Conservation (phyloP, 345 rosid species). For the Eucalyptus erythrocorys region DNA sequence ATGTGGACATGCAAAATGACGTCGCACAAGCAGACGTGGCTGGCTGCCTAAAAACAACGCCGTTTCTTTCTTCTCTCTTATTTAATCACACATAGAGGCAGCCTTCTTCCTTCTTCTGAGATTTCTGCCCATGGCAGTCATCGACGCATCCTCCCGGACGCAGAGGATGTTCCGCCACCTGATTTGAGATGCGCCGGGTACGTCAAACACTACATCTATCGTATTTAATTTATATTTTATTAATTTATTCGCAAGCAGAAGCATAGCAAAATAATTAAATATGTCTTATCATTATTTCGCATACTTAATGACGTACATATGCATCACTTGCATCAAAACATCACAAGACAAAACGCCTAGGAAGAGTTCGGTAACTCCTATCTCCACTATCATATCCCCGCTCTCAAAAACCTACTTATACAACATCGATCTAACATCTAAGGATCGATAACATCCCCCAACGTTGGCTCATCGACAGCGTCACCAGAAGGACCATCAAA, state of each 20-base stretch:
- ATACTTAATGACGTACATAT: background rate
- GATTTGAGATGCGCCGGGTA: background rate
- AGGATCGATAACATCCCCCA: too few species aligned
- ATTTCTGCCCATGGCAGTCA: background rate
- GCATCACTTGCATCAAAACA: background rate
- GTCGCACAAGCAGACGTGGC: background rate
- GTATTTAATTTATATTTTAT: background rate
- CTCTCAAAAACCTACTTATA: background rate
- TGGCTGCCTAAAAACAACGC: background rate
- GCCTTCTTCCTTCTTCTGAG: background rate
- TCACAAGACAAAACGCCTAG: background rate
- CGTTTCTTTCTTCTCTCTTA: background rate
- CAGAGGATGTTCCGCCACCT: background rate
- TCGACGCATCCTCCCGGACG: background rate
- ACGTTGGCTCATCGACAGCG: background rate
- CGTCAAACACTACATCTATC: background rate
- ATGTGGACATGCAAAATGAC: background rate
- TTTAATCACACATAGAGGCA: background rate
- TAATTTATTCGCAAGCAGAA: too few species aligned
- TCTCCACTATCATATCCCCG: background rate
- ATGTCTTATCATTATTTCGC: background rate
- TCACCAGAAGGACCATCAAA: background rate
- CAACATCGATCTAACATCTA: background rate
- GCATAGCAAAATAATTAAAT: background rate
- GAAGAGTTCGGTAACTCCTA: background rate